These are phyloP conservation scores for Vitis rotundifolia DNA, from an alignment of 164 flowering plant species.

Conservation along the genomic window DNA sequence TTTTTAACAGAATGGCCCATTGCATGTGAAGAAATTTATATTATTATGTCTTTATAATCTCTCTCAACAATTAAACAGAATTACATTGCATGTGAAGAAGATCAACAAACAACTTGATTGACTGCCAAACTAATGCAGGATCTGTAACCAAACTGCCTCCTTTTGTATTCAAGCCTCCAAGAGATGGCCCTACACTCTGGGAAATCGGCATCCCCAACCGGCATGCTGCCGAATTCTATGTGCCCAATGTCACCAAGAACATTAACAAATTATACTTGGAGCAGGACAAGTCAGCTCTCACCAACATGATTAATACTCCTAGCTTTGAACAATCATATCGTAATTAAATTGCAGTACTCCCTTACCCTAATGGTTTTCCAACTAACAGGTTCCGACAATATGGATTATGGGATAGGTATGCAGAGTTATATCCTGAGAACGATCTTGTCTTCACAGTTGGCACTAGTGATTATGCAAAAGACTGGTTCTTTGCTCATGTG, in stretches of 20 bases:
- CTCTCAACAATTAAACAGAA: too few relatives aligned
- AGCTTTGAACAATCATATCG: neutral
- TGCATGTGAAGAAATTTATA: too few relatives aligned
- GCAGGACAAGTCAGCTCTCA: neutral
- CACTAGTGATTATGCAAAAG: conserved; percentile 39
- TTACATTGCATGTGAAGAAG: too few relatives aligned
- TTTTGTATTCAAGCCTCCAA: conserved; percentile 7
- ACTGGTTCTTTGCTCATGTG: conserved; percentile 65
- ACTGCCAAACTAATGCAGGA: neutral
- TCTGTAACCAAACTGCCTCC: neutral
- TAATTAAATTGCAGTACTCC: neutral
- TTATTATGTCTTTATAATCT: too few relatives aligned
- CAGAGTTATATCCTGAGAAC: conserved; percentile 39
- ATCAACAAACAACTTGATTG: too few relatives aligned
- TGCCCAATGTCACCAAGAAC: neutral
- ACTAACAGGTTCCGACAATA: conserved; percentile 2
- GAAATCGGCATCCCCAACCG: conserved; percentile 20
- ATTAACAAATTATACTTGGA: neutral
- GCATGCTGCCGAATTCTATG: conserved; percentile 15
- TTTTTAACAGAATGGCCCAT: neutral
- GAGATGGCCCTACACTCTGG: conserved; percentile 21
- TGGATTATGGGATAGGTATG: conserved; percentile 2
- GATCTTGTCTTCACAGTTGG: conserved; percentile 53
- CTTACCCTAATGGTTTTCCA: neutral
- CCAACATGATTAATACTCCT: too few relatives aligned